A percentile compares a stretch with the other conserved stretches of the same genome.
phyloP scores from a whole-genome alignment of 306 rosid genomes.

The Lablab purpureus region DNA sequence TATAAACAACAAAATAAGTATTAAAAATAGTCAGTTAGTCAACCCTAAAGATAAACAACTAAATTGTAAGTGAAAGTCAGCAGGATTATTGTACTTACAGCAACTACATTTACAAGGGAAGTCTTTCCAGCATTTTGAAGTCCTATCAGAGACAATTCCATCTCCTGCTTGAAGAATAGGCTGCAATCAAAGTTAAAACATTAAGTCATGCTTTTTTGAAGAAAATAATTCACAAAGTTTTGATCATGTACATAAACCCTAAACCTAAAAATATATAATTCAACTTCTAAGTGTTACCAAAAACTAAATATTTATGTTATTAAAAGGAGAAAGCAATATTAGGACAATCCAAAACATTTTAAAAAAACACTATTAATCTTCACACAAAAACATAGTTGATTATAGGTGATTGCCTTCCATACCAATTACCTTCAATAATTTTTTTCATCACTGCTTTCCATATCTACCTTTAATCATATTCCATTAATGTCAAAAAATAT shows the following conservation, averaged over 20 bases:
- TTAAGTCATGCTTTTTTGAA: constrained; percentile 33
- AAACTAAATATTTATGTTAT: background rate
- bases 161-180: constrained; percentile 96
- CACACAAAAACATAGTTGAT: background rate
- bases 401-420: constrained; percentile 7
- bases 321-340: background rate
- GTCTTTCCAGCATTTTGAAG: constrained; percentile 97
- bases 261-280: background rate
- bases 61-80: constrained; percentile 20
- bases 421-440: background rate
- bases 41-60: constrained; percentile 31
- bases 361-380: background rate
- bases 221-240: constrained; percentile 42
- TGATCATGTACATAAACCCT: background rate
- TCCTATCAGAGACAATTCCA: constrained; percentile 92
- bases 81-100: constrained; percentile 63
- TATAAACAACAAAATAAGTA: constrained; percentile 40
- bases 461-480: background rate
- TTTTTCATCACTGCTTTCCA: background rate
- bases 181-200: constrained; percentile 64
- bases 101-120: constrained; percentile 90
- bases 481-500: background rate
- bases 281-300: constrained; percentile 24
- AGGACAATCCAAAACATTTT: constrained; percentile 10
- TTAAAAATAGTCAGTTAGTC: constrained; percentile 30